These are phyloP conservation scores for Mycena vitilis DNA, from an alignment of 768 basidiomycete species.

Conservation along the genomic window DNA sequence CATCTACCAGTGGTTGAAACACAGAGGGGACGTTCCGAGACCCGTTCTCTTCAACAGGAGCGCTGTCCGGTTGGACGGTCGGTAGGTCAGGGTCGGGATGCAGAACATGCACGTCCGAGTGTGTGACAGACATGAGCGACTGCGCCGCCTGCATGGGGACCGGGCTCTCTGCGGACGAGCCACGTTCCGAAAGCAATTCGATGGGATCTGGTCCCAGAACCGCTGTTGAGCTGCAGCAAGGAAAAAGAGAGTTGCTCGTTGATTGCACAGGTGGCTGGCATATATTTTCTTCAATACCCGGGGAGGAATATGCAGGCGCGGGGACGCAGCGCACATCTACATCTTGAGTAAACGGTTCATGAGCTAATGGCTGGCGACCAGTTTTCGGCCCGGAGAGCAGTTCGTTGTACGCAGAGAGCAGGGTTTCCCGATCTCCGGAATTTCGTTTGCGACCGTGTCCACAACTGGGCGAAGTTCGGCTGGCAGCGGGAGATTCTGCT, in stretches of 20 bases:
- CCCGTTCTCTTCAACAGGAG: neutral
- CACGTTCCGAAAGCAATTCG: neutral
- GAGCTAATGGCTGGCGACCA: neutral
- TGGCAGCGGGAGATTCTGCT: constrained; percentile 1
- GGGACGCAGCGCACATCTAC: neutral
- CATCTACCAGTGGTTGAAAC: constrained; percentile 7
- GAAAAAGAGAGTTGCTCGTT: neutral
- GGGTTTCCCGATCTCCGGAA: constrained; percentile 3
- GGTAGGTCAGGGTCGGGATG: neutral
- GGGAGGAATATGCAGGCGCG: constrained; percentile 17
- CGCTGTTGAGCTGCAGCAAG: neutral
- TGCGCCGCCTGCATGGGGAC: neutral
- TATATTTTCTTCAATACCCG: neutral
- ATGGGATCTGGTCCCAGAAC: neutral
- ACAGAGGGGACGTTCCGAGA: neutral
- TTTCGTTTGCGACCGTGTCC: constrained; percentile 7
- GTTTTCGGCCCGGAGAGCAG: neutral
- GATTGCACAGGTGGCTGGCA: neutral
- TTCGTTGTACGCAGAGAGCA: neutral
- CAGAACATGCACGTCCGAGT: neutral
- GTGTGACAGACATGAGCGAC: neutral
- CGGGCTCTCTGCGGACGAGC: neutral
- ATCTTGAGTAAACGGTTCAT: neutral
- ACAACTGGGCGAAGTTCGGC: constrained; percentile 9
- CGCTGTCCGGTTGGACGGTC: neutral